These are phyloP conservation scores for Simplicillium sp. DNA, from an alignment of 2,329 filamentous ascomycete genomes.

Conservation along the genomic window DNA sequence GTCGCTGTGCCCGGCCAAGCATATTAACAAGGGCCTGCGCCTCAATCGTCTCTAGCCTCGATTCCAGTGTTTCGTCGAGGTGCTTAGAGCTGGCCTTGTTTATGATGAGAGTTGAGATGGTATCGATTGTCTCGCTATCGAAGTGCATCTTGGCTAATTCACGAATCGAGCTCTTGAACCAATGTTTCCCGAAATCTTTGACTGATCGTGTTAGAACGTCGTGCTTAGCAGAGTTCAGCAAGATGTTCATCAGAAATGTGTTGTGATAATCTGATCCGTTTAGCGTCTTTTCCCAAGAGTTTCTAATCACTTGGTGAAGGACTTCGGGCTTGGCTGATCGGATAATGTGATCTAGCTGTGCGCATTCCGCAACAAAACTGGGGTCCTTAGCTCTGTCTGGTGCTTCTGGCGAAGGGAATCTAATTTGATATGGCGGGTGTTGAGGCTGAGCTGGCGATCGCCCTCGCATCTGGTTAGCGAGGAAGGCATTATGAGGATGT, in stretches of 20 bases:
- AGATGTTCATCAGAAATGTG: constrained; percentile 39
- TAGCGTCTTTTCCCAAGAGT: constrained; percentile 40
- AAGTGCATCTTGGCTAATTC: constrained; percentile 32
- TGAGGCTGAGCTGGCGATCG: too few relatives aligned
- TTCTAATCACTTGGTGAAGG: constrained; percentile 38
- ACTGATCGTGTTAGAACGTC: constrained; percentile 26
- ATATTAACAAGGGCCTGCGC: constrained; percentile 46
- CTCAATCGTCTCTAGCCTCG: constrained; percentile 41
- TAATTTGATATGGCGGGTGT: too few relatives aligned
- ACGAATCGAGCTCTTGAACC: constrained; percentile 28
- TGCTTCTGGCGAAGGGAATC: too few relatives aligned
- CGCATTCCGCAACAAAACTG: too few relatives aligned
- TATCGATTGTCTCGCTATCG: constrained; percentile 31
- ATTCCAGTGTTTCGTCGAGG: constrained; percentile 41
- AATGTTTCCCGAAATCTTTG: constrained; percentile 33
- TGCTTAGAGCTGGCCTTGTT: constrained; percentile 36
- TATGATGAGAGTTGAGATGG: constrained; percentile 32
- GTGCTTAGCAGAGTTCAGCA: constrained; percentile 28
- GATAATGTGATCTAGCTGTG: constrained; percentile 18
- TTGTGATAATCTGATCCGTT: constrained; percentile 42
- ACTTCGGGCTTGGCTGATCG: constrained; percentile 29
- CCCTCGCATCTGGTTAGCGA: too few relatives aligned
- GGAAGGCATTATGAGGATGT: too few relatives aligned
- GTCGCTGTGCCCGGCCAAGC: constrained; percentile 44
- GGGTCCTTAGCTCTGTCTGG: too few relatives aligned